Evolutionary conservation across 352 stramenopile species (phyloP), one percentile per base, ranked within the genome.

Genomic region (Thraustochytrium striatum): DNA sequence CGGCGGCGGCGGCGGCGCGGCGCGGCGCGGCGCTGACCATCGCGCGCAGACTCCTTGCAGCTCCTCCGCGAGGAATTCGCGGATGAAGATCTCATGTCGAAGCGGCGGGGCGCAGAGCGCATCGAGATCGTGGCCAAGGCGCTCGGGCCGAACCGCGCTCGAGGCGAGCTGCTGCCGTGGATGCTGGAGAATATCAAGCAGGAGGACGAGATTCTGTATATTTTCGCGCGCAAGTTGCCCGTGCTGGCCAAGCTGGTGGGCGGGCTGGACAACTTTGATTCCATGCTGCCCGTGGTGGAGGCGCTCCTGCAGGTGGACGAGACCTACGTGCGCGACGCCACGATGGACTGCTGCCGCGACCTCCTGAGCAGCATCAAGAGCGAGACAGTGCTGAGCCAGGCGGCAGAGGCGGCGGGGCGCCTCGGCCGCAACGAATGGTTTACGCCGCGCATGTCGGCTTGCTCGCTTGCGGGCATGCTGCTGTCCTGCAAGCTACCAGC

Each of bases 401-500:
- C 25, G 47, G 25, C 47, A 55, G 47, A 55, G 47, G 16, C 25
- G 16, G 16, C 16, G 16, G 25, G 16, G 86, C 87, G 89, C 21
- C 84, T 94, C 55, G 86, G 87, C 43, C 88, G 93, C 61, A 87
- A 87, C 79, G 89, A 94, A 82, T 94, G 89, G 89, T 94, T 94
- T 84, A 94, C 89, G 72, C 92, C 89, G 52, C 89, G 89, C 36
- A 89, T 94, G 44, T 93, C 89, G 25, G 89, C 90, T n/a, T 93
- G 89, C 82, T 88, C 88, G 79, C 85, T 93, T 36, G 91, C 92
- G 58, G 87, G 88, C n/a, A 58, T 86, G 39, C 87, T 90, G 61
- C 93, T 92, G 82, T 75, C 78, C 3, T 91, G 91, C 70, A 80
- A 89, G 62, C 68, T 84, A 69, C 87, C 91, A 55, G 80, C 84